Base-by-base conservation (phyloP, 495 filamentous ascomycete species). In the Aspergillus haitiensis region DNA sequence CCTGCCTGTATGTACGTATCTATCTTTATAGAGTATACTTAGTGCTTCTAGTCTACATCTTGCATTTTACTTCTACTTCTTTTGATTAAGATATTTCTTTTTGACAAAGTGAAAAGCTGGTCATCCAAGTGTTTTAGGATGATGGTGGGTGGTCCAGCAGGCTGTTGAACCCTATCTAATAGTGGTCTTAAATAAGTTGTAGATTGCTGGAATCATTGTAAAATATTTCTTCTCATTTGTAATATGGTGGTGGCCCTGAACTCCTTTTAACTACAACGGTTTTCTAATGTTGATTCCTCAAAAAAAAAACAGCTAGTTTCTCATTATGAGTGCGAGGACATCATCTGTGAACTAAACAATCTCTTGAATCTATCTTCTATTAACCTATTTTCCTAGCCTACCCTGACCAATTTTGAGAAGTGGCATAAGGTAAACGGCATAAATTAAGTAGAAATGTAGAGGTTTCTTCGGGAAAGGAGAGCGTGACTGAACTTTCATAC, bases 191-290 rank as follows among this genome's bases (percentile, higher is more conserved):
- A 54, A 18, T 52, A 55, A 2, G 65, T 64, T 6, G 68, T 70
- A 36, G 58, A 45, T 44, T 36, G n/a, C 64, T 74, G 74, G 60
- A 76, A 77, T 60, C 61, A 71, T 16, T 62, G 64, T 31, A 76
- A 65, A 62, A 78, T 54, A 50, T 75, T 64, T 42, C 67, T 67
- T n/a, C 62, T 78, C 75, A 61, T 77, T 78, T 58, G 70, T 58
- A 8, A 78, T 51, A 32, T 69, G 70, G 67, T 54, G 62, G 56
- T 76, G 69, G 21, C 13, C 21, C 10, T 65, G 59, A 40, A 72
- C 67, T 48, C 68, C 72, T n/a, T 63, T 78, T 79, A 55, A 75
- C 65, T 39, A 77, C 68, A 47, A 72, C 71, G 52, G 61, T 70
- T 55, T 76, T 60, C 54, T 64, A 58, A 39, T 61, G 58, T 53